Evolutionary conservation across 148 eudicot genomes (phyloP).

Genomic region (Fagopyrum tataricum): DNA sequence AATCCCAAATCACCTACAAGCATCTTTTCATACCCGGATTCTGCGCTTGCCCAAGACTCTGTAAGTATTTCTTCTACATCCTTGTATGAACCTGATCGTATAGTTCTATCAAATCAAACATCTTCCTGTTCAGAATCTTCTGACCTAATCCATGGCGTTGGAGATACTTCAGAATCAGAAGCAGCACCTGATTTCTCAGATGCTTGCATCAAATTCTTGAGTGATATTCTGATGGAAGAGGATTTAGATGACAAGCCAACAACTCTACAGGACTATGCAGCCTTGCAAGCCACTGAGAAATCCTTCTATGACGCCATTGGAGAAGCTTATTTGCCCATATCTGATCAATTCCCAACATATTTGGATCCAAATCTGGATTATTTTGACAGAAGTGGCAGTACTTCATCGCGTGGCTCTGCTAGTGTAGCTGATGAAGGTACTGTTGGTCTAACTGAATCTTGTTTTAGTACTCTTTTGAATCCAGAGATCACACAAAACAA

Average conservation of each 20-base stretch:
- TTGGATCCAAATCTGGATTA: conserved; percentile 11
- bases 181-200: conserved; percentile 37
- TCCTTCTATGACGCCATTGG: conserved; percentile 45
- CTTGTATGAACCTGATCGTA: conserved; percentile 8
- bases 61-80: conserved; percentile 12
- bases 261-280: conserved; percentile 31
- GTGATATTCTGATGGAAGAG: conserved; percentile 58
- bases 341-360: conserved; percentile 12
- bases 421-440: background rate
- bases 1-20: conserved; percentile 17
- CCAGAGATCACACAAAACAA: conserved; percentile 3
- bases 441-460: conserved; percentile 11
- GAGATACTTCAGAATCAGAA: conserved; percentile 2
- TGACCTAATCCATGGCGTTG: background rate
- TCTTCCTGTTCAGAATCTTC: conserved; percentile 12
- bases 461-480: conserved; percentile 2
- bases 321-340: conserved; percentile 17
- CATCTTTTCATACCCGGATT: conserved; percentile 13
- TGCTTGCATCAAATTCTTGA: conserved; percentile 34
- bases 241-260: conserved; percentile 27
- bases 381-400: background rate
- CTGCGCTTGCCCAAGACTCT: conserved; percentile 5
- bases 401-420: background rate
- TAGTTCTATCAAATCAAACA: conserved; percentile 9
- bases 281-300: conserved; percentile 44